Conservation (phyloP, 73 alveolate species). For the Symbiodinium pilosum region DNA sequence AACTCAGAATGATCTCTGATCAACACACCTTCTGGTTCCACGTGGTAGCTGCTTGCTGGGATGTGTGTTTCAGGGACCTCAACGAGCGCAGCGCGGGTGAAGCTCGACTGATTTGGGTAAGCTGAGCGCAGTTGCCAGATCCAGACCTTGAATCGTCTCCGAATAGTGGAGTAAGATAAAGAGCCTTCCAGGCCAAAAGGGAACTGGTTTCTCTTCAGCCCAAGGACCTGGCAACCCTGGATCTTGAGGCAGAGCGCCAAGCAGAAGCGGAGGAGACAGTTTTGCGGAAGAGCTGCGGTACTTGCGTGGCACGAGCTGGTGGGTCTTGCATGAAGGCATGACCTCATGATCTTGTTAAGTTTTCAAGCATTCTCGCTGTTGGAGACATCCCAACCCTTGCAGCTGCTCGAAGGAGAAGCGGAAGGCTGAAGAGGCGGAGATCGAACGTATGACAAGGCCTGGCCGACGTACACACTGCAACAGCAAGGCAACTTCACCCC, state of each 20-base stretch:
- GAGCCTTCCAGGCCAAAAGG: neutral
- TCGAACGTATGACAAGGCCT: neutral
- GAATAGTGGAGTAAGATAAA: neutral
- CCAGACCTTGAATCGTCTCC: neutral
- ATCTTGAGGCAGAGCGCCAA: neutral
- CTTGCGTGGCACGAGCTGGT: neutral
- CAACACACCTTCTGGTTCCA: too few species aligned
- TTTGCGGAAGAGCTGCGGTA: too few species aligned
- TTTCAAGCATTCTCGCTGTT: too few species aligned
- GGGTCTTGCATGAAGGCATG: too few species aligned
- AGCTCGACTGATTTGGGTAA: neutral
- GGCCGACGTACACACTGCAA: neutral
- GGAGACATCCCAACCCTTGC: too few species aligned
- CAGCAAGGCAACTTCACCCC: too few species aligned
- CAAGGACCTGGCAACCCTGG: neutral
- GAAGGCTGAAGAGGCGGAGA: neutral
- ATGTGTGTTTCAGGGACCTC: neutral
- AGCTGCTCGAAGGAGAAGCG: neutral
- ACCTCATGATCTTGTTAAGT: too few species aligned
- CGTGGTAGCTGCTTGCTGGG: neutral
- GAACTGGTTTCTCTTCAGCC: too few species aligned
- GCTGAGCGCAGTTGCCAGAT: too few species aligned
- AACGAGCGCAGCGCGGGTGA: neutral
- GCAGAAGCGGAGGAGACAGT: neutral
- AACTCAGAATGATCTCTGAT: too few species aligned